Evolutionary conservation across 164 flowering plant species (phyloP), one percentile per base, ranked within the genome.

Genomic region (Umbellularia californica): DNA sequence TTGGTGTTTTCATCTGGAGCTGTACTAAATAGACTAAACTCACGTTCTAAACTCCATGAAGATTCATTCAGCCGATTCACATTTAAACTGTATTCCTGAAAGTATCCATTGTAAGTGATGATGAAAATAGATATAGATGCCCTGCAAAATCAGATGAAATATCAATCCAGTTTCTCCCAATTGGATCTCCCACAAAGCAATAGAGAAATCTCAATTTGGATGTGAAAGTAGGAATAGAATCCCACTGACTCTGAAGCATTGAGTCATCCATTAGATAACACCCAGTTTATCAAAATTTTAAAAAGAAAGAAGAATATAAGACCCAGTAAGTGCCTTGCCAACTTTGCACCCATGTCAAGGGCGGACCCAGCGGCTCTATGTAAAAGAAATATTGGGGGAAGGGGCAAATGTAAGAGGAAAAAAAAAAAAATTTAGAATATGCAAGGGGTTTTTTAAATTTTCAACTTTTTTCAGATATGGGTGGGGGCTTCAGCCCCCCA

Each of bases 11-110:
- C 60, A 15, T 55, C 60, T 14, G 60, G 19, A 70, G 62, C 50
- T 33, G 62, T 84, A 19, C 87, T 82, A 65, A 86, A 77, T 50
- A 94, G 85, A 84, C 90, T 90, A 71, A 89, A 84, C 77, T 91
- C 92, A 13, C 90, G 91, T 63, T 87, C 92, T 81, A 94, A 72
- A 65, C 78, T 86, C 97, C 98, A 92, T 5, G 85, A 81, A 33
- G 84, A 74, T 70, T 87, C 90, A 51, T 87, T 83, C 72, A 77
- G 78, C n/a, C 81, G 79, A 83, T 87, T 82, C 71, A 92, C 80
- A 69, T 74, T 80, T 41, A 88, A 77, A 77, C 75, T 79, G 77
- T 91, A 91, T 79, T 91, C 95, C 77, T 80, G 89, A 83, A 90
- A 91, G 87, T 88, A 85, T 33, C 98, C 98, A 70, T 71, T 79